Evolutionary conservation across 345 rosid species (phyloP), one percentile per base, ranked within the genome.

Genomic region (Luvunga scandens): DNA sequence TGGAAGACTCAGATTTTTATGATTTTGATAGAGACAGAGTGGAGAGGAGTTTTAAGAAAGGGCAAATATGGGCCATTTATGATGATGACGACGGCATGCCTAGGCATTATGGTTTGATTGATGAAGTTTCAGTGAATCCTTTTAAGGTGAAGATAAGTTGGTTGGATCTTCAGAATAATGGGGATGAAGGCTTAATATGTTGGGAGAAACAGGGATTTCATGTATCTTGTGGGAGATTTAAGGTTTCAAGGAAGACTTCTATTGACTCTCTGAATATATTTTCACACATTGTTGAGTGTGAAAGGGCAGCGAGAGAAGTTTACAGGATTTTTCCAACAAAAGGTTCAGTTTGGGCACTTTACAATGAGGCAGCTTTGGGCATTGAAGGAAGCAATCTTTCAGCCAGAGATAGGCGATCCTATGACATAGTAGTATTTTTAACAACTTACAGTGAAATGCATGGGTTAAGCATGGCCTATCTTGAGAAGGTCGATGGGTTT

Each of bases 321-420:
- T 95, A 93, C 80, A 81, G 91, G 84, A 91, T 95, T 75, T 95
- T 87, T 83, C 98, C 99, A 0, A 87, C 70, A 72, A 95, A 95
- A 83, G 98, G 96, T 69, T 92, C 97, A 0, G 87, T 95, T 33
- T 95, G 99, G 99, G 98, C 93, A 13, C 79, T 95, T 68, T 84
- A 84, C 53, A 82, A 81, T 63, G 93, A 88, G 75, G 81, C 77
- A 22, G 73, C 62, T 80, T 42, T 72, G 28, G 68, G 72, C 73
- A 68, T 10, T 9, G 82, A 81, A 78, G 82, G 86, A 83, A 85
- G 82, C 85, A 84, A 80, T 75, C 72, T 33, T 55, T 76, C 81
- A 34, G 75, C 77, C 48, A 78, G 72, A 57, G 86, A 83, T 22
- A 74, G 68, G 31, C 83, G 76, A 55, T 80, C 76, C 80, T 88